Percentiles rank a stretch among this genome's conserved stretches.
Conservation (phyloP, 2,329 filamentous ascomycete genomes). For the Trichoderma simmonsii region DNA sequence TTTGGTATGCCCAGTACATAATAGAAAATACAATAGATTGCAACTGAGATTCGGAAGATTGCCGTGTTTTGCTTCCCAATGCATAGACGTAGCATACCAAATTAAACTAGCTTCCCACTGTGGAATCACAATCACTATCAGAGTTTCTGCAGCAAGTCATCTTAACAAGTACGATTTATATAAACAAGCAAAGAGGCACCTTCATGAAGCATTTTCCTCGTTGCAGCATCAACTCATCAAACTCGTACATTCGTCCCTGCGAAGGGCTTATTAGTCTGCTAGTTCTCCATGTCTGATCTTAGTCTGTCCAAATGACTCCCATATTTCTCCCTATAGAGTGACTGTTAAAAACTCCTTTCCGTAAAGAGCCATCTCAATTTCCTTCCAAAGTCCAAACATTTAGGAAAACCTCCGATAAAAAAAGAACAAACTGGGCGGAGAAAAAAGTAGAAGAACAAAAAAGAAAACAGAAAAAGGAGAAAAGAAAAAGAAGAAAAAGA, state of each 20-base stretch:
- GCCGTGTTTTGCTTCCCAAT: neutral
- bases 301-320: neutral
- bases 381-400: neutral
- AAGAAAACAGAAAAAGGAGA: neutral
- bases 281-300: neutral
- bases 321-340: neutral
- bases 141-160: neutral
- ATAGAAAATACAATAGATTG: neutral
- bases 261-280: slow-evolving; percentile 17
- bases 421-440: neutral
- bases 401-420: neutral
- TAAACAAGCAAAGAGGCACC: neutral
- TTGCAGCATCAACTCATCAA: slow-evolving; percentile 11
- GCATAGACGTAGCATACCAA: neutral
- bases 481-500: neutral
- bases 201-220: neutral
- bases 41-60: neutral
- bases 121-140: neutral
- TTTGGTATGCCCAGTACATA: neutral
- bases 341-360: neutral
- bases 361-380: neutral
- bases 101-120: neutral
- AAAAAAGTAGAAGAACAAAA: neutral
- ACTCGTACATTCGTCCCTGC: slow-evolving; percentile 15
- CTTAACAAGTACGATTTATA: neutral